phyloP scores from a whole-genome alignment of 1,139 yeast genomes.

The Sugiyamaella sp. region DNA sequence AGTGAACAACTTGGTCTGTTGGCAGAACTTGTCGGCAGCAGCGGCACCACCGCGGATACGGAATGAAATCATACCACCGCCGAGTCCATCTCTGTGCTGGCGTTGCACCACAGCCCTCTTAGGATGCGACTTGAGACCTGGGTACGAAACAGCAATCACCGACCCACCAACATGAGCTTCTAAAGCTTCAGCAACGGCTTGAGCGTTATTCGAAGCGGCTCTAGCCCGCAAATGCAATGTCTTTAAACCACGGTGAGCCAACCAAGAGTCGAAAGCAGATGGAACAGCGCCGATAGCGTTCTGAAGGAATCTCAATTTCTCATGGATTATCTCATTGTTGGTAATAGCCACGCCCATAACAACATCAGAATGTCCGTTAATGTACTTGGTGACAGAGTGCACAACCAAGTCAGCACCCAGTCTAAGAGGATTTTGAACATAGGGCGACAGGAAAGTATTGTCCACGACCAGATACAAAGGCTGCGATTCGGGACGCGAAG shows the following conservation, averaged over 20 bases:
- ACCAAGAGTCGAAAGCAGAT: constrained; percentile 89
- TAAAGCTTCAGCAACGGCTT: constrained; percentile 70
- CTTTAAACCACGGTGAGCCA: constrained; percentile 90
- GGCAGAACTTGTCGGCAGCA: constrained; percentile 75
- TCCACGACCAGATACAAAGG: constrained; percentile 75
- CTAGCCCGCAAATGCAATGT: constrained; percentile 80
- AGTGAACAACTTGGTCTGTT: constrained; percentile 74
- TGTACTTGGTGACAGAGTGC: constrained; percentile 88
- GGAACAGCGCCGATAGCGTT: constrained; percentile 90
- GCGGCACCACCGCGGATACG: constrained; percentile 81
- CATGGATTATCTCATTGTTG: constrained; percentile 62
- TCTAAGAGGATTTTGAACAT: constrained; percentile 79
- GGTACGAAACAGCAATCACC: constrained; percentile 75
- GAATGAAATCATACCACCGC: constrained; percentile 93
- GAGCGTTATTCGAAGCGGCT: constrained; percentile 69
- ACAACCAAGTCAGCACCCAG: constrained; percentile 87
- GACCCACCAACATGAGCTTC: constrained; percentile 46
- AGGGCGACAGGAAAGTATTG: constrained; percentile 93
- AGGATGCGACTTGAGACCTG: constrained; percentile 72
- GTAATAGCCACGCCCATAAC: constrained; percentile 85
- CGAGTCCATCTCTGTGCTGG: constrained; percentile 84
- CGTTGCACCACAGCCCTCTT: constrained; percentile 63
- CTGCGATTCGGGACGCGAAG: constrained; percentile 43
- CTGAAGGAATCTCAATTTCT: constrained; percentile 72
- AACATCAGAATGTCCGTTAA: constrained; percentile 91